phyloP scores from a whole-genome alignment of 768 basidiomycete genomes.

The Termitomyces sp. region DNA sequence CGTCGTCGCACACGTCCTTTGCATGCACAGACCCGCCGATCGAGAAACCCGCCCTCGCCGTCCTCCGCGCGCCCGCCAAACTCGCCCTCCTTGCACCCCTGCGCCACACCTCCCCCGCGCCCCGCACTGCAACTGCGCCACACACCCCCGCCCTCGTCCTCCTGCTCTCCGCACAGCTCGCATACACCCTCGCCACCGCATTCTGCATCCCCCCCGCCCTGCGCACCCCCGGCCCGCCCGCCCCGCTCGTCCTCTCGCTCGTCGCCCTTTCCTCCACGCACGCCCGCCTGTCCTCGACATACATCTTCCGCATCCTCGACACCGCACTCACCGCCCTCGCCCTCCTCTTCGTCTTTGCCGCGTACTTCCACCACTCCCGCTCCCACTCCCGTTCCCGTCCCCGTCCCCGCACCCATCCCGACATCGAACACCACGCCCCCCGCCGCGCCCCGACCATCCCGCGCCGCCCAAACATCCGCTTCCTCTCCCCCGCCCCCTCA shows the following conservation, averaged over 20 bases:
- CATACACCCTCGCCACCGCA: background rate
- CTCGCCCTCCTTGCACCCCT: background rate
- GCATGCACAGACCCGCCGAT: background rate
- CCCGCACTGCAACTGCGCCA: background rate
- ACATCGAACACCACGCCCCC: background rate
- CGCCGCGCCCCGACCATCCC: background rate
- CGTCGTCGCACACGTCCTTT: slow-evolving; percentile 1
- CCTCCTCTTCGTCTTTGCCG: background rate
- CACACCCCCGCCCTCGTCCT: background rate
- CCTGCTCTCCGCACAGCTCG: slow-evolving; percentile 1
- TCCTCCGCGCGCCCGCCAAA: background rate
- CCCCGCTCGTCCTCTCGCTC: background rate
- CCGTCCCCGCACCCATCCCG: background rate
- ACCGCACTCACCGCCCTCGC: background rate
- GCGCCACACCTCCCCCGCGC: background rate
- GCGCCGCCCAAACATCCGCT: background rate
- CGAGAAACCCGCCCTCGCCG: slow-evolving; percentile 1
- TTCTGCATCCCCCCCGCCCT: slow-evolving; percentile 5
- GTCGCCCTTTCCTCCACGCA: background rate
- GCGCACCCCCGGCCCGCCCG: background rate
- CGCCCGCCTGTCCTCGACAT: background rate
- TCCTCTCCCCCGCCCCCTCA: background rate
- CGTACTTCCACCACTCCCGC: background rate
- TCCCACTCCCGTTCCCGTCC: too few species aligned
- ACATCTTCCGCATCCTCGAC: background rate